These are phyloP conservation scores for Pythium pyrilobum DNA, from an alignment of 352 stramenopile genomes.

Conservation along the genomic window DNA sequence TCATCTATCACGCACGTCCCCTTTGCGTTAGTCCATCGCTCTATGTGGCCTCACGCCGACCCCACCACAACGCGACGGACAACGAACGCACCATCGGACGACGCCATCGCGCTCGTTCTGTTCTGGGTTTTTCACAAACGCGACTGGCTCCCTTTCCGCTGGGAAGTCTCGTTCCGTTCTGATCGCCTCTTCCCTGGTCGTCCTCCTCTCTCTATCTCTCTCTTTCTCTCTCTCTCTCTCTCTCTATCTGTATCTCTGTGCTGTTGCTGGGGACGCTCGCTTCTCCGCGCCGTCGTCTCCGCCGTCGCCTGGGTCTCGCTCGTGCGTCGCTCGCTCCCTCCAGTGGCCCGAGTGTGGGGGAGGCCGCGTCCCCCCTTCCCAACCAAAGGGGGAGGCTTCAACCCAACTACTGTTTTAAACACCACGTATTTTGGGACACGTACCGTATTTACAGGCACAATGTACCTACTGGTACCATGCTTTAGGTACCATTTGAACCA, in stretches of 20 bases:
- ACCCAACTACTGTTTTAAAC: conserved; percentile 21
- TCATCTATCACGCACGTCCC: conserved; percentile 40
- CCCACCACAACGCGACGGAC: background rate
- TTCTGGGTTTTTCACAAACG: conserved; percentile 5
- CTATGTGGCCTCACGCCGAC: too few relatives aligned
- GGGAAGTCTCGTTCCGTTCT: too few relatives aligned
- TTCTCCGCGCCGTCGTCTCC: too few relatives aligned
- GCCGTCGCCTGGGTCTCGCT: background rate
- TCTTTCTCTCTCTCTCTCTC: background rate
- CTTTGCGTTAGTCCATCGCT: background rate
- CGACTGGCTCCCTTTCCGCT: conserved; percentile 4
- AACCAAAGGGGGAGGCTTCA: conserved; percentile 17
- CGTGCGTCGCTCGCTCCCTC: background rate
- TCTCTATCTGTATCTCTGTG: background rate
- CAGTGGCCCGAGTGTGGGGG: conserved; percentile 1
- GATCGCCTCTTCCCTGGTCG: too few relatives aligned
- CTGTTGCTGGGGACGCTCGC: background rate
- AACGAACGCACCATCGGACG: conserved; percentile 24
- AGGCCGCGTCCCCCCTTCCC: conserved; percentile 7
- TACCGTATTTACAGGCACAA: background rate
- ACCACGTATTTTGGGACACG: background rate
- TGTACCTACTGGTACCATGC: background rate
- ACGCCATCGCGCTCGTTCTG: conserved; percentile 15
- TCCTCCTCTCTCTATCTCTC: too few relatives aligned
- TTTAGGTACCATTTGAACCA: background rate